Conservation (phyloP, 164 flowering plant genomes). For the Magnolia sinica region DNA sequence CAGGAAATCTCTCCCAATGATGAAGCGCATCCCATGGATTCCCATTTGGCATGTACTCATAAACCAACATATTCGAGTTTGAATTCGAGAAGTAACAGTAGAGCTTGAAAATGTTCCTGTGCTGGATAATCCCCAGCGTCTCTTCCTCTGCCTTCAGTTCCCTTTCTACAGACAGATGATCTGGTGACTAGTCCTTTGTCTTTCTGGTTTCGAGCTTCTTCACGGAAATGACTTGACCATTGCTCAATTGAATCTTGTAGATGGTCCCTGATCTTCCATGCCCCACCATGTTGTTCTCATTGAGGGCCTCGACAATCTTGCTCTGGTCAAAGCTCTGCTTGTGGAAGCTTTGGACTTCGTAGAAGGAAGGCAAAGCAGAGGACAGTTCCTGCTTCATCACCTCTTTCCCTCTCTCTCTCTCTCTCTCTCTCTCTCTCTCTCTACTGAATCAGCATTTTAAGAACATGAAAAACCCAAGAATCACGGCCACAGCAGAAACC, state of each 20-base stretch:
- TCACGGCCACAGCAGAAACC: constrained; percentile 37
- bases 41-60: constrained; percentile 95
- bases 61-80: constrained; percentile 68
- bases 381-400: constrained; percentile 42
- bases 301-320: constrained; percentile 62
- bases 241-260: constrained; percentile 62
- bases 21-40: constrained; percentile 92
- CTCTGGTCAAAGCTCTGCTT: constrained; percentile 56
- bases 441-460: constrained; percentile 43
- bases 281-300: constrained; percentile 84
- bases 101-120: constrained; percentile 88
- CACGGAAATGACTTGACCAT: constrained; percentile 69
- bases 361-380: constrained; percentile 51
- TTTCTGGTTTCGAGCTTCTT: constrained; percentile 70
- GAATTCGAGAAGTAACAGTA: constrained; percentile 70
- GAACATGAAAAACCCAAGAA: constrained; percentile 48
- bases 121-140: constrained; percentile 84
- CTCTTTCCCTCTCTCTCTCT: too few species aligned
- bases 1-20: constrained; percentile 48
- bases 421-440: constrained; percentile 24
- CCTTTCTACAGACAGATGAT: constrained; percentile 46
- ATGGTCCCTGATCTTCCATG: constrained; percentile 95
- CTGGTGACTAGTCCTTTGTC: constrained; percentile 47
- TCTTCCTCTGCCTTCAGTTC: constrained; percentile 82
- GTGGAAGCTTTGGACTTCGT: constrained; percentile 76